Conservation (phyloP, 257 asterid genomes). For the Solanum phureja region DNA sequence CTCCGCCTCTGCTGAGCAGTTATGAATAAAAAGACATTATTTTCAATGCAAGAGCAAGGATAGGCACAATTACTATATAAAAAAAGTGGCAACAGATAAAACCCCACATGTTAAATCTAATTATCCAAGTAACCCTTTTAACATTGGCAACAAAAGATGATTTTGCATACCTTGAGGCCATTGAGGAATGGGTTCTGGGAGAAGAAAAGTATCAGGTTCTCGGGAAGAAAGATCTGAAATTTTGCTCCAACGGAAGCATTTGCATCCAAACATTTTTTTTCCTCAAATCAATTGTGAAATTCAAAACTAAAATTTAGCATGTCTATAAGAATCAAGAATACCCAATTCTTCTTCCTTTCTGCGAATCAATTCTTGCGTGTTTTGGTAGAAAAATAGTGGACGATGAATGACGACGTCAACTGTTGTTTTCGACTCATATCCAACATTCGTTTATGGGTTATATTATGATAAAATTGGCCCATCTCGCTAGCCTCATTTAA, state of each 20-base stretch:
- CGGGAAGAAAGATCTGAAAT: conserved; percentile 24
- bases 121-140: neutral
- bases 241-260: conserved; percentile 49
- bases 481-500: neutral
- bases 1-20: too few relatives aligned
- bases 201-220: conserved; percentile 37
- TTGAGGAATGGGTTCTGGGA: conserved; percentile 71
- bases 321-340: neutral
- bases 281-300: neutral
- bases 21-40: too few relatives aligned
- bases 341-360: neutral
- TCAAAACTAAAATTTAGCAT: neutral
- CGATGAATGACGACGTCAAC: neutral
- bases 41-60: too few relatives aligned
- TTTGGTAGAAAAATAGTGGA: neutral
- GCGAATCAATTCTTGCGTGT: neutral
- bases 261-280: conserved; percentile 18
- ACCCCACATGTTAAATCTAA: neutral
- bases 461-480: neutral
- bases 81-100: neutral
- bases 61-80: too few relatives aligned
- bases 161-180: conserved; percentile 61
- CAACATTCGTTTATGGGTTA: neutral
- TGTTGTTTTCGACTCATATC: neutral
- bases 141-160: neutral